Evolutionary conservation across 768 basidiomycete genomes (phyloP), one percentile per base, ranked within the genome.

Genomic region (Boletus subcaerulescens): DNA sequence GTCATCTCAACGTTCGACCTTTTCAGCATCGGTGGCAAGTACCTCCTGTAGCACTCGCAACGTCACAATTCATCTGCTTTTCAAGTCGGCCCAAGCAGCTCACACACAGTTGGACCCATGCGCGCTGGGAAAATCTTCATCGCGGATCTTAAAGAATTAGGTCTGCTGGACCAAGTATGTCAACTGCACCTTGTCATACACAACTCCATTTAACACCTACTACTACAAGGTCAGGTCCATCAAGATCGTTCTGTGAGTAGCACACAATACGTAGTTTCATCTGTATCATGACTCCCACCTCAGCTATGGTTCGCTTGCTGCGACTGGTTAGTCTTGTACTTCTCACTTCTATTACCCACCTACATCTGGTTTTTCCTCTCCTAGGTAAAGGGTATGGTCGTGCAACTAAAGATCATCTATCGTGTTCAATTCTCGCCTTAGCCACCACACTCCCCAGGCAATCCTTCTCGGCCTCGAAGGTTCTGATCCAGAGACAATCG

Each of bases 1-100:
- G 93, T 95, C 59, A 94, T 96, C 50, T 93, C 91, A 1, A 85
- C 93, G 1, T 96, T 95, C 66, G 94, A 97, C 70, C 76, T 96
- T 49, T 95, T 96, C 76, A 90, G 87, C 63, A 89, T 95, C 58
- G 93, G 93, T 55, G 90, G 89, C 87, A 61, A 59, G 83, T 69
- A 15, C 39, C n/a, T 35, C 45, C 40, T 24, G 18, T 24, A 22
- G 18, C 11, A 14, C 42, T 26, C 26, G 20, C 18, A 24, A 3
- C 33, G 18, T 22, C n/a, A 26, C 45, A 2, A 14, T 31, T 36
- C 26, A 56, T 2, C 38, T 20, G 10, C 11, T 74, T 80, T 18
- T 74, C 79, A 54, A 80, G 81, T 81, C 35, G 83, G 83, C 4
- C 83, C 86, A 11, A 80, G 77, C 44, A 81, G 79, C 40, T 82